These are phyloP conservation scores for Aspergillus luchuensis DNA, from an alignment of 2,329 filamentous ascomycete species.

Conservation along the genomic window DNA sequence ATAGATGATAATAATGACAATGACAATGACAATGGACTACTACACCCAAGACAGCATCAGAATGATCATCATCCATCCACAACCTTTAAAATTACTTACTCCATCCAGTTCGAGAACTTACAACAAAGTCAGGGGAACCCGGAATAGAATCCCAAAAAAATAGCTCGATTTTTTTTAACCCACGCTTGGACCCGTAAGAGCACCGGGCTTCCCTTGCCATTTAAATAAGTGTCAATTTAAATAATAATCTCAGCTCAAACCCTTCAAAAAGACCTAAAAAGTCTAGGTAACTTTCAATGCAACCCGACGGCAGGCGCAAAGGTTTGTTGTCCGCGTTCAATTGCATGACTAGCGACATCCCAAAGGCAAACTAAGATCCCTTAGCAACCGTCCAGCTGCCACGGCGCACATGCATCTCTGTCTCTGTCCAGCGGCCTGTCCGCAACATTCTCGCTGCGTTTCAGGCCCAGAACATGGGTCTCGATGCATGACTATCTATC, in stretches of 20 bases:
- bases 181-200: slow-evolving; percentile 7
- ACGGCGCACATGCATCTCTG: neutral
- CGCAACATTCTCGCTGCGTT: neutral
- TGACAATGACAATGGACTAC: no score
- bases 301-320: neutral
- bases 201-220: neutral
- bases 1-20: no score
- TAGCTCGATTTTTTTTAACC: neutral
- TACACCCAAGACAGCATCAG: no score
- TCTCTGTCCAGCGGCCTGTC: neutral
- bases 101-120: no score
- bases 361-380: neutral
- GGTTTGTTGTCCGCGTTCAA: neutral
- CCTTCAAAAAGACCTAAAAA: neutral
- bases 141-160: no score
- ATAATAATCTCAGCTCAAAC: neutral
- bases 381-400: neutral
- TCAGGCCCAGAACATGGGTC: neutral
- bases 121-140: no score
- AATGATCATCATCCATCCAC: no score
- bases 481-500: no score
- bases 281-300: neutral
- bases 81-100: no score
- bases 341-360: neutral
- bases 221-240: neutral